These are phyloP conservation scores for Yamagishiella unicocca DNA, from an alignment of 139 green algal species.

Conservation along the genomic window DNA sequence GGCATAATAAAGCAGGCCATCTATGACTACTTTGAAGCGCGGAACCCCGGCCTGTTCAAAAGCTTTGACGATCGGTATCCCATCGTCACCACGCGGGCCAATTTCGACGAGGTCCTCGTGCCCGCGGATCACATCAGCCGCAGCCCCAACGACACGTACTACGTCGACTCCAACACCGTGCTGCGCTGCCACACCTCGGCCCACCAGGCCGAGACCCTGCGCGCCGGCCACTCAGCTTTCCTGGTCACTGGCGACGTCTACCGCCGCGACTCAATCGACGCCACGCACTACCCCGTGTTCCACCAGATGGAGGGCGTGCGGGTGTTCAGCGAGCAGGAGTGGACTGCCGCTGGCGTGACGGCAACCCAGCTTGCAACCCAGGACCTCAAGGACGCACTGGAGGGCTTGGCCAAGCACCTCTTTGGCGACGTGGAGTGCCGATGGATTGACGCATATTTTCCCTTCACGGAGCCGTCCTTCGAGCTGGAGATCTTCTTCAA, in stretches of 20 bases:
- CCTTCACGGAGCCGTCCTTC: slow-evolving; percentile 98
- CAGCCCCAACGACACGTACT: slow-evolving; percentile 98
- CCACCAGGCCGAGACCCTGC: slow-evolving; percentile 90
- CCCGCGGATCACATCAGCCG: slow-evolving; percentile 92
- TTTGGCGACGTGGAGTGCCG: slow-evolving; percentile 86
- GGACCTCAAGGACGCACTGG: slow-evolving; percentile 94
- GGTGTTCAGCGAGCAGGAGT: slow-evolving; percentile 78
- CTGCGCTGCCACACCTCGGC: slow-evolving; percentile 78
- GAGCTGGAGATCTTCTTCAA: slow-evolving; percentile 99
- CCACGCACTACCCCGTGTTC: slow-evolving; percentile 99
- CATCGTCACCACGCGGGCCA: slow-evolving; percentile 82
- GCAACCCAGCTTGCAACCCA: slow-evolving; percentile 66
- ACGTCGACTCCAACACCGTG: slow-evolving; percentile 79
- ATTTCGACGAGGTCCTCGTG: slow-evolving; percentile 86
- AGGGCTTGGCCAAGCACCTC: slow-evolving; percentile 91
- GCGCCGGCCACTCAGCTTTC: slow-evolving; percentile 85
- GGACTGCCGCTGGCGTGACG: slow-evolving; percentile 71
- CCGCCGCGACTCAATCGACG: slow-evolving; percentile 95
- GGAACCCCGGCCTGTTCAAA: slow-evolving; percentile 74
- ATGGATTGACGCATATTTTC: slow-evolving; percentile 99
- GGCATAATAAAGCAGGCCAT: slow-evolving; percentile 97
- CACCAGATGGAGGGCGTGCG: slow-evolving; percentile 99
- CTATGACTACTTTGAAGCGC: slow-evolving; percentile 93
- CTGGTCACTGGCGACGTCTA: slow-evolving; percentile 98
- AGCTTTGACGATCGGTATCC: slow-evolving; percentile 94